These are phyloP conservation scores for Daldinia grandis DNA, from an alignment of 495 filamentous ascomycete genomes.

Conservation along the genomic window DNA sequence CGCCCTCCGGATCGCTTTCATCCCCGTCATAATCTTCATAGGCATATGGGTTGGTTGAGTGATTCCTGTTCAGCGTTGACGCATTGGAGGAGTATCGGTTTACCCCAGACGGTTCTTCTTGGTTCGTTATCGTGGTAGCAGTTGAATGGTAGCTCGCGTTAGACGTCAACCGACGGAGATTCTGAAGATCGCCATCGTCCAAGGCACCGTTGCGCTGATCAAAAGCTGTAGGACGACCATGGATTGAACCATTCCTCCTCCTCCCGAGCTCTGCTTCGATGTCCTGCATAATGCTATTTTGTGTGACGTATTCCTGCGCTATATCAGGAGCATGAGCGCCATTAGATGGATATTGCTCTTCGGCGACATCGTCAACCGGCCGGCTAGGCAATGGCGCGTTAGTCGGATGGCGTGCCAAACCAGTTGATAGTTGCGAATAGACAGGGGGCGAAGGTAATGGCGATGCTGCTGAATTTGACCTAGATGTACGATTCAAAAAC, in stretches of 20 bases:
- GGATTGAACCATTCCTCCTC: conserved; percentile 36
- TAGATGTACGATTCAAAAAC: conserved; percentile 50
- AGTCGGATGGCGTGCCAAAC: conserved; percentile 61
- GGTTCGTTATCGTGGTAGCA: conserved; percentile 54
- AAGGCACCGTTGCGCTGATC: conserved; percentile 52
- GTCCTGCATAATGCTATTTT: conserved; percentile 63
- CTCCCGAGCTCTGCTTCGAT: conserved; percentile 60
- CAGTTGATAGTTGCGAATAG: conserved; percentile 42
- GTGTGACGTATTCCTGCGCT: conserved; percentile 50
- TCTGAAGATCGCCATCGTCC: conserved; percentile 53
- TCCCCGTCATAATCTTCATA: conserved; percentile 57
- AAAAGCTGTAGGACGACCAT: conserved; percentile 37
- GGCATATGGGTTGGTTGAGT: conserved; percentile 43
- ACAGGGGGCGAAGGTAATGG: conserved; percentile 52
- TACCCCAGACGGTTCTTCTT: conserved; percentile 45
- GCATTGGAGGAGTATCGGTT: conserved; percentile 59
- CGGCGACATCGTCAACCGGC: conserved; percentile 55
- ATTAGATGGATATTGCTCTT: conserved; percentile 51
- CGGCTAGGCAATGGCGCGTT: conserved; percentile 63
- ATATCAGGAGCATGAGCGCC: conserved; percentile 24
- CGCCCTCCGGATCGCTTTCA: conserved; percentile 90
- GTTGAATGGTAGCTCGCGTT: conserved; percentile 56
- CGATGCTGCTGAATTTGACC: conserved; percentile 55
- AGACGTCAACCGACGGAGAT: conserved; percentile 51
- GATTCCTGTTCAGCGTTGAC: conserved; percentile 56